These are phyloP conservation scores for Plasmodium fragile DNA, from an alignment of 169 alveolate species.

Conservation along the genomic window DNA sequence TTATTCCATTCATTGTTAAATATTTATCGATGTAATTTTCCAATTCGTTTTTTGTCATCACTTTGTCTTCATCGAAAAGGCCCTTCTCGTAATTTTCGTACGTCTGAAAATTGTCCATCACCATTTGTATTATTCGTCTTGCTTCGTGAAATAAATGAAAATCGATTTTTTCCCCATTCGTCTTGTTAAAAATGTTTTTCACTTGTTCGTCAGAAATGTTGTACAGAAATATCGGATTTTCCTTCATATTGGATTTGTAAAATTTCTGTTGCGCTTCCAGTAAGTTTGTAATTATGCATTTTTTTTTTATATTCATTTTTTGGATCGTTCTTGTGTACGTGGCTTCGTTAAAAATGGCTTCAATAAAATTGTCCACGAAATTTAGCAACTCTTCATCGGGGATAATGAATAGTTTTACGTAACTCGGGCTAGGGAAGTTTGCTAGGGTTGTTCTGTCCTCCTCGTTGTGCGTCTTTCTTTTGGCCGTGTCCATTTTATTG, in stretches of 20 bases:
- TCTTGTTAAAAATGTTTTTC: constrained; percentile 36
- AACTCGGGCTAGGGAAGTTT: constrained; percentile 4
- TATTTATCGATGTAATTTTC: constrained; percentile 28
- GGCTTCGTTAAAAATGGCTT: constrained; percentile 17
- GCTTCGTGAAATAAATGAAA: constrained; percentile 64
- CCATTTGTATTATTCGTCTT: constrained; percentile 62
- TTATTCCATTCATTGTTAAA: constrained; percentile 15
- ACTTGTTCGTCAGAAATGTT: constrained; percentile 47
- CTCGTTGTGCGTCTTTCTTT: background rate
- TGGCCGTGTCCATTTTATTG: background rate
- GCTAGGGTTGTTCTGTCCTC: background rate
- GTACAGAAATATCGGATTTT: constrained; percentile 34
- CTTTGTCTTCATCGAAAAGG: background rate
- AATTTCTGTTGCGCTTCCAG: constrained; percentile 55
- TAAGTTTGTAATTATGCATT: constrained; percentile 27
- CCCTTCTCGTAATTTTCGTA: constrained; percentile 48
- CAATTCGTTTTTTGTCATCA: constrained; percentile 31
- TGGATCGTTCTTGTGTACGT: constrained; percentile 19
- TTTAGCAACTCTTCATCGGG: constrained; percentile 58
- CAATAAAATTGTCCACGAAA: constrained; percentile 46
- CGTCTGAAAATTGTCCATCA: constrained; percentile 26
- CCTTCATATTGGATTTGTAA: constrained; percentile 26
- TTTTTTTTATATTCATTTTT: constrained; percentile 39
- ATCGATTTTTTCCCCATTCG: constrained; percentile 51
- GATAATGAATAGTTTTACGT: constrained; percentile 32